Evolutionary conservation across 1,284 basidiomycete genomes (phyloP), one percentile per base, ranked within the genome.

Genomic region (Jaminaea rosea): DNA sequence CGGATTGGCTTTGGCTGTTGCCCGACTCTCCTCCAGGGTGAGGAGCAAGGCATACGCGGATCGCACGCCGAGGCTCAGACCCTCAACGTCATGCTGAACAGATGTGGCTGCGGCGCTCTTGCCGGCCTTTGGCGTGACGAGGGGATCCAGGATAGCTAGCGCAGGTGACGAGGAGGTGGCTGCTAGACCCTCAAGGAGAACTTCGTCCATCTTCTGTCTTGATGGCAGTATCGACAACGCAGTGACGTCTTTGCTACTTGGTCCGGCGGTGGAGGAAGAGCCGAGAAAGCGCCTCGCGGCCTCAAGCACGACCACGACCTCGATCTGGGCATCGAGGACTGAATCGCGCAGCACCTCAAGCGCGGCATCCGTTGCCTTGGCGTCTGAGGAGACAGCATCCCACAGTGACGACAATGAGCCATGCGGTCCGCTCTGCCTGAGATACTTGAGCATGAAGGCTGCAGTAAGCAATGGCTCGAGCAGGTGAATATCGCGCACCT

Each of bases 51-150:
- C 83, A 37, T 78, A 74, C 10, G 83, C 79, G 1, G 80, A 75
- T 8, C 91, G 82, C 0, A 83, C 82, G 62, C 87, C 89, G 3
- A 78, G 63, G 0, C 80, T 78, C 32, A 82, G 80, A 0, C 83
- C 83, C 17, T 76, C 74, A 0, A 56, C 55, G 60, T 87, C 82
- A 47, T 75, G 78, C 4, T 53, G 39, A 13, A 17, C 44, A 34
- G 13, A 29, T n/a, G n/a, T n/a, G n/a, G n/a, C n/a, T n/a, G n/a
- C n/a, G n/a, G n/a, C n/a, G 5, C 4, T 24, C 19, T 7, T 21
- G 19, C 39, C 19, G 53, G 11, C 75, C 69, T 19, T 73, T 37
- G 5, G 80, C n/a, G n/a, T n/a, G n/a, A 84, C 76, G 41, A 75
- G 63, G 1, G 62, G 58, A 37, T 72, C 63, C 31, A 67, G 26